Evolutionary conservation across 2,329 filamentous ascomycete genomes (phyloP).

Genomic region (Monilinia polystroma): DNA sequence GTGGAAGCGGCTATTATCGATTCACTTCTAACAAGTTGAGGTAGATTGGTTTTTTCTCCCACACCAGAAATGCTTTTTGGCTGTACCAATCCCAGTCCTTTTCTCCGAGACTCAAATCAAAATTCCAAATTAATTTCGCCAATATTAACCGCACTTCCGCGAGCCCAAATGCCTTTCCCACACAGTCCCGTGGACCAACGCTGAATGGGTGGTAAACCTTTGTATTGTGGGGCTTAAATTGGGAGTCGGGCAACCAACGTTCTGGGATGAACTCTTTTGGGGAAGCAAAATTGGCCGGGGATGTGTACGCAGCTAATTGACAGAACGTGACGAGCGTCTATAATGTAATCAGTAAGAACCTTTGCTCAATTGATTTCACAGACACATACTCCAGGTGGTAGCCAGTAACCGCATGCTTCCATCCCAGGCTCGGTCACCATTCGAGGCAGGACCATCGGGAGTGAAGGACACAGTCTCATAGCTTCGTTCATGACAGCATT

Average conservation of each 20-base stretch:
- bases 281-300: conserved; percentile 17
- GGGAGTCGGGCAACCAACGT: conserved; percentile 22
- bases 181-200: conserved; percentile 29
- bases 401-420: too few relatives aligned
- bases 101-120: conserved; percentile 24
- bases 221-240: conserved; percentile 47
- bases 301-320: conserved; percentile 17
- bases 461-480: too few relatives aligned
- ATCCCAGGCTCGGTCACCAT: too few relatives aligned
- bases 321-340: conserved; percentile 9
- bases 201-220: conserved; percentile 28
- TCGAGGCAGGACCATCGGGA: too few relatives aligned
- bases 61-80: conserved; percentile 20
- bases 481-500: too few relatives aligned
- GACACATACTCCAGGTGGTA: too few relatives aligned
- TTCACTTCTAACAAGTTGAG: conserved; percentile 9
- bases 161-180: conserved; percentile 22
- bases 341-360: background rate
- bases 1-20: too few relatives aligned
- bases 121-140: conserved; percentile 27
- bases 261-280: conserved; percentile 29
- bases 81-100: conserved; percentile 20
- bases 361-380: too few relatives aligned
- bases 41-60: conserved; percentile 18
- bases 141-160: conserved; percentile 28